Conservation (phyloP, 768 basidiomycete genomes). For the Hortiboletus flavorubellus region DNA sequence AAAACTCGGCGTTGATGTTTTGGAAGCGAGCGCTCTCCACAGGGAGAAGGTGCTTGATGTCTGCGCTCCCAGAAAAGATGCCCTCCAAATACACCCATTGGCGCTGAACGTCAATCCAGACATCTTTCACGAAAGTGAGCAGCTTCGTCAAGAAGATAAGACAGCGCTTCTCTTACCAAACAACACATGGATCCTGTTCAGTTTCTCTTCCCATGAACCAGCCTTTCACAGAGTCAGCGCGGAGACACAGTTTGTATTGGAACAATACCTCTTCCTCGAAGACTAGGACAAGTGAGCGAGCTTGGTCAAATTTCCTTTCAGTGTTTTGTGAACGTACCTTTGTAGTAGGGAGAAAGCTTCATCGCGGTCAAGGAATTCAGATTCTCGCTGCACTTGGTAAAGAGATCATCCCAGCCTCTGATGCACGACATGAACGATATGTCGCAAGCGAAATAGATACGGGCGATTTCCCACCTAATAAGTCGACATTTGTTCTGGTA, state of each 20-base stretch:
- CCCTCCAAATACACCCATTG: conserved; percentile 99
- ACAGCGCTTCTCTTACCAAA: conserved; percentile 61
- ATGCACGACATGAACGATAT: conserved; percentile 7
- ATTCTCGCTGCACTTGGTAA: conserved; percentile 97
- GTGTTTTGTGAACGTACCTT: conserved; percentile 50
- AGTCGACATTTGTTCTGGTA: conserved; percentile 99
- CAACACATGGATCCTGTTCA: conserved; percentile 93
- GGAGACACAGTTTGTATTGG: not conserved
- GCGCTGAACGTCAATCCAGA: conserved; percentile 99
- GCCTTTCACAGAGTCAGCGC: conserved; percentile 43
- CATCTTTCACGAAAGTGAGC: conserved; percentile 49
- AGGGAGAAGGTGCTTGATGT: conserved; percentile 98
- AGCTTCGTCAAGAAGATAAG: not conserved
- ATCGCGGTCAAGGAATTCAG: conserved; percentile 94
- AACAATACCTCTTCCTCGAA: conserved; percentile 78
- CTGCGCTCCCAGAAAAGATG: conserved; percentile 98
- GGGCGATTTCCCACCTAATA: conserved; percentile 55
- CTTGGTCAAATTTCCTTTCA: not conserved
- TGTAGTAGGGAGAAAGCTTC: conserved; percentile 98
- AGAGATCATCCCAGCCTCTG: conserved; percentile 96
- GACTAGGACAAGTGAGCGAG: conserved; percentile 41
- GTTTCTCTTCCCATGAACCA: conserved; percentile 92
- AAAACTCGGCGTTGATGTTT: conserved; percentile 97
- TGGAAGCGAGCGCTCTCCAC: conserved; percentile 97
- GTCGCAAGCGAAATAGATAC: not conserved